These are phyloP conservation scores for Phytophthora cryptogea DNA, from an alignment of 352 stramenopile species.

Conservation along the genomic window DNA sequence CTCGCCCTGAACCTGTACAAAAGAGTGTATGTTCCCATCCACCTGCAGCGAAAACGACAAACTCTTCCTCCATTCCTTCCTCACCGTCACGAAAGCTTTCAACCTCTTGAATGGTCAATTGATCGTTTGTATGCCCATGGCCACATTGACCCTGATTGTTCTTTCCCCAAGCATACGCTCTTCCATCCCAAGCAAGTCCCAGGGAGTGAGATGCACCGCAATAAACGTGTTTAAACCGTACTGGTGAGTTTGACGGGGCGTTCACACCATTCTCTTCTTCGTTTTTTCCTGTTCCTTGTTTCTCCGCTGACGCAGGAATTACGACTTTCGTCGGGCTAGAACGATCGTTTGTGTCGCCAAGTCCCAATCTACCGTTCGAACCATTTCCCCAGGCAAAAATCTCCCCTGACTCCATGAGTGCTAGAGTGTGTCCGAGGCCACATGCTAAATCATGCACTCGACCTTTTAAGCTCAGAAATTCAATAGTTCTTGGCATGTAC, in stretches of 20 bases:
- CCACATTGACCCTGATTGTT: constrained; percentile 89
- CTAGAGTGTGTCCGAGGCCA: constrained; percentile 69
- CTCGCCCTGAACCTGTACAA: constrained; percentile 59
- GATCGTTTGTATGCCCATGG: constrained; percentile 78
- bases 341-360: constrained; percentile 80
- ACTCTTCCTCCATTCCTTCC: constrained; percentile 50
- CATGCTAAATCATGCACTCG: constrained; percentile 63
- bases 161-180: constrained; percentile 73
- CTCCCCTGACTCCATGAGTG: constrained; percentile 61
- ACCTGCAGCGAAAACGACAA: constrained; percentile 56
- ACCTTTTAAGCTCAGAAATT: constrained; percentile 63
- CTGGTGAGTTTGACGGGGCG: background rate
- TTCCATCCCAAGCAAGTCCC: constrained; percentile 60
- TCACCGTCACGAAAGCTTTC: constrained; percentile 53
- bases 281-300: constrained; percentile 1
- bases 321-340: constrained; percentile 48
- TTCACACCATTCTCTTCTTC: background rate
- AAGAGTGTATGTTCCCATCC: constrained; percentile 88
- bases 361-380: constrained; percentile 78
- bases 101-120: constrained; percentile 60
- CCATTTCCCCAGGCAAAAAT: constrained; percentile 87
- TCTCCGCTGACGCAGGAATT: constrained; percentile 4
- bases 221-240: constrained; percentile 51
- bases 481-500: constrained; percentile 65
- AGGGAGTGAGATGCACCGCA: constrained; percentile 82